Base-by-base conservation (phyloP, 768 basidiomycete genomes). In the Boletus coccyginus region DNA sequence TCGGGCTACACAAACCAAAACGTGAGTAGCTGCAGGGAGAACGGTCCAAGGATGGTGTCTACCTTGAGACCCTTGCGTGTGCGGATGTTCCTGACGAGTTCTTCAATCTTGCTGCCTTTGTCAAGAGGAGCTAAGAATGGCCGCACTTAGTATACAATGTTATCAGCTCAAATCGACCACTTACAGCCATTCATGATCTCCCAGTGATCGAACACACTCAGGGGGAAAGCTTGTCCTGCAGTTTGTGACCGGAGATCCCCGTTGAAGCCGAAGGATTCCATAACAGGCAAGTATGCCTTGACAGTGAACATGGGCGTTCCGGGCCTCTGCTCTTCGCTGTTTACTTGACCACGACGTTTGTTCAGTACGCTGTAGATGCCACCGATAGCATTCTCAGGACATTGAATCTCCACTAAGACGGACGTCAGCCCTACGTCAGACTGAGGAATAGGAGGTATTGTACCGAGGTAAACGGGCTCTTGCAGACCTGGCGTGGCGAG, bases 301-400 rank as follows among this genome's bases (percentile, higher is more conserved):
- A 99, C 89, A 46, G 90, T 98, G 87, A 96, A 96, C 94, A 98
- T 97, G 60, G 97, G 97, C 17, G 97, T 99, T 78, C 97, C 96
- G 5, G 86, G 80, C 68, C 95, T 81, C 77, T 98, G 97, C 76
- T 98, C 96, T 76, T 98, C 92, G 64, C 89, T 90, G 84, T 95
- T 96, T 59, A 99, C 96, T 73, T 97, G 94, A 61, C 96, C 96
- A 84, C 95, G 92, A 71, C 94, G 91, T 79, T 90, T 93, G 86
- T 97, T 98, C 78, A 94, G 75, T 60, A 83, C 84, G 52, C 81
- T 84, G 87, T 98, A 98, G 76, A 98, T 92, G 81, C 96, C 95
- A 75, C 95, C 96, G 63, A 98, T 96, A 57, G 92, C 95, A 72
- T 83, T 91, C 75, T 97, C 96, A 53, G 95, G 97, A 77, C 94